Evolutionary conservation across 345 rosid genomes (phyloP), one percentile per base, ranked within the genome.

Genomic region (Gossypium ekmanianum): DNA sequence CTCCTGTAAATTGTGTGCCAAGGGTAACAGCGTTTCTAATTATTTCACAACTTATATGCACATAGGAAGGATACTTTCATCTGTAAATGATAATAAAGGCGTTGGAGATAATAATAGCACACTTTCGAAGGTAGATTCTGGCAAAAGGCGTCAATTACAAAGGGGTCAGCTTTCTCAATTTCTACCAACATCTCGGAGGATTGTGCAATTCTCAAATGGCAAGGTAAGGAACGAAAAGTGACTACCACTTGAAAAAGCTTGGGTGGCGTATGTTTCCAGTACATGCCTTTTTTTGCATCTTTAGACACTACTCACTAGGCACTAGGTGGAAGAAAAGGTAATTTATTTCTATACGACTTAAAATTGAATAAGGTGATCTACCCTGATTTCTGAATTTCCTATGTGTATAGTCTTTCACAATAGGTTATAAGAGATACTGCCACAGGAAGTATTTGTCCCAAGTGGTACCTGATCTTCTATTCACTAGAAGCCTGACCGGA

Each of bases 121-220:
- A 52, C 81, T 83, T 59, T 76, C 77, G 64, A 82, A 81, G 11
- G 83, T 73, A 22, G 80, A 76, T 71, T 61, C 69, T n/a, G 57
- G 27, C 9, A 48, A 71, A 9, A 77, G 22, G 63, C 75, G 65
- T 75, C 77, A 79, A 71, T 55, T 82, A 45, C 84, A 76, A 61
- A 73, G 77, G 78, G 74, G 86, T 74, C 85, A 85, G 51, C 54
- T 87, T 48, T 87, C 97, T 11, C 98, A 89, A 76, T 94, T 94
- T 79, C 89, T 94, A 54, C 98, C 97, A 54, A 94, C 98, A 75
- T 94, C 98, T n/a, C 85, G 87, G 61, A 83, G 97, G 72, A 94
- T 94, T 76, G 97, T 94, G 76, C 98, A 94, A 62, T 94, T 94
- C 77, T 94, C 98, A n/a, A 94, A 87, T 87, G 98, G 98, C 88